These are phyloP conservation scores for Boletus reticuloceps DNA, from an alignment of 768 basidiomycete genomes.

Conservation along the genomic window DNA sequence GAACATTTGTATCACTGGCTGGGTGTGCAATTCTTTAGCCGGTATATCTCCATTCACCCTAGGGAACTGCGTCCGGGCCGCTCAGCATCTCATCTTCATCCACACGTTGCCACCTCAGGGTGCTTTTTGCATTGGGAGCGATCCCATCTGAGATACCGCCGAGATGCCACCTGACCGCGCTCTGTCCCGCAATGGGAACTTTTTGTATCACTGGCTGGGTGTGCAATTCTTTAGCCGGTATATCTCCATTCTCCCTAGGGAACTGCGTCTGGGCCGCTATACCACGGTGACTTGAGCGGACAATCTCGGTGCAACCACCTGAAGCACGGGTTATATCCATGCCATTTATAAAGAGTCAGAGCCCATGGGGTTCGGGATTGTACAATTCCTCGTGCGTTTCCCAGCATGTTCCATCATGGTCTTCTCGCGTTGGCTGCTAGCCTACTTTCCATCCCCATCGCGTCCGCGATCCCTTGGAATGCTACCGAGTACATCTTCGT, in stretches of 20 bases:
- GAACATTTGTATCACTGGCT: neutral
- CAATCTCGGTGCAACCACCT: neutral
- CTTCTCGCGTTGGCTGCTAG: slow-evolving; percentile 1
- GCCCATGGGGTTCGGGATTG: neutral
- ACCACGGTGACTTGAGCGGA: neutral
- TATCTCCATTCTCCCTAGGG: neutral
- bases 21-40: neutral
- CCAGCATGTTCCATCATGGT: slow-evolving; percentile 9
- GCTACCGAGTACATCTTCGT: slow-evolving; percentile 54
- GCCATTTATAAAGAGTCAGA: slow-evolving; percentile 7
- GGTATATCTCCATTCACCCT: neutral
- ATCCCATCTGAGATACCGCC: neutral
- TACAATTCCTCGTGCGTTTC: neutral
- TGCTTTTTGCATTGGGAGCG: no score
- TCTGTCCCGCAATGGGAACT: neutral
- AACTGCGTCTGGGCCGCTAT: neutral
- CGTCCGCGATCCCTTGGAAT: slow-evolving; percentile 42
- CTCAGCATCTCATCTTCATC: no score
- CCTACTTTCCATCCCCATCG: slow-evolving; percentile 4
- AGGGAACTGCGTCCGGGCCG: neutral
- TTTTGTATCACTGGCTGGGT: neutral
- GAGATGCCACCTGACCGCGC: neutral
- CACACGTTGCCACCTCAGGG: no score
- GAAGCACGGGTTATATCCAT: no score
- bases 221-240: neutral